Conservation (phyloP, 2,329 filamentous ascomycete species). For the Chaetomiaceae sp. region DNA sequence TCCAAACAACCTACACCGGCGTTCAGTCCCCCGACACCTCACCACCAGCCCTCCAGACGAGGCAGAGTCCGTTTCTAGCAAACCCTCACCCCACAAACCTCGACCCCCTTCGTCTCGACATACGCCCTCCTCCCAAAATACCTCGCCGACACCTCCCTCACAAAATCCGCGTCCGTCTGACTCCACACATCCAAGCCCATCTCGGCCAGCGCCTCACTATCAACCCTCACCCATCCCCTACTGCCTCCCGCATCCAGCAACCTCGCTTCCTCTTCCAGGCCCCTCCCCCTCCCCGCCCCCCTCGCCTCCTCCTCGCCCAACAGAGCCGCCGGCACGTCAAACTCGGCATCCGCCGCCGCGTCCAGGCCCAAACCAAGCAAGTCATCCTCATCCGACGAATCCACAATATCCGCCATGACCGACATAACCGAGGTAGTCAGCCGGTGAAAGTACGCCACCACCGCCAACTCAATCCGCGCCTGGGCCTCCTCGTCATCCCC, state of each 20-base stretch:
- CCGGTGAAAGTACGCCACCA: constrained; percentile 78
- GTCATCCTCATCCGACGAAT: constrained; percentile 42
- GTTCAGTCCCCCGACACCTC: too few species aligned
- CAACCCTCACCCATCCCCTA: constrained; percentile 50
- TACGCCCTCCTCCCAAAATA: constrained; percentile 64
- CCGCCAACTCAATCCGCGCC: constrained; percentile 59
- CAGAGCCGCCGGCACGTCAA: constrained; percentile 4
- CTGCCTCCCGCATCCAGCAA: constrained; percentile 30
- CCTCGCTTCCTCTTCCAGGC: constrained; percentile 21
- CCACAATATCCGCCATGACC: constrained; percentile 58
- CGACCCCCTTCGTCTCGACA: constrained; percentile 64
- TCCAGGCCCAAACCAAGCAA: constrained; percentile 29
- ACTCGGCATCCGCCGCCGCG: constrained; percentile 10
- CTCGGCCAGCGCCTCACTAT: constrained; percentile 59
- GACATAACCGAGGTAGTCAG: constrained; percentile 63
- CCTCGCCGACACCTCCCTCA: constrained; percentile 54
- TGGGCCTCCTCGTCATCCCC: constrained; percentile 42
- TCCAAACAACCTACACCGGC: neutral
- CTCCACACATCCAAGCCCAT: constrained; percentile 82
- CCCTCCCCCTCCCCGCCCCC: constrained; percentile 11
- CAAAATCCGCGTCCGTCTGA: constrained; percentile 62
- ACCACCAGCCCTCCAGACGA: too few species aligned
- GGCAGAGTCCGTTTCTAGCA: constrained; percentile 47
- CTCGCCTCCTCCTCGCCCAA: neutral
- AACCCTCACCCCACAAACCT: constrained; percentile 69